Conservation (phyloP, 371 early-diverging fungal species). For the Mortierella sp. region DNA sequence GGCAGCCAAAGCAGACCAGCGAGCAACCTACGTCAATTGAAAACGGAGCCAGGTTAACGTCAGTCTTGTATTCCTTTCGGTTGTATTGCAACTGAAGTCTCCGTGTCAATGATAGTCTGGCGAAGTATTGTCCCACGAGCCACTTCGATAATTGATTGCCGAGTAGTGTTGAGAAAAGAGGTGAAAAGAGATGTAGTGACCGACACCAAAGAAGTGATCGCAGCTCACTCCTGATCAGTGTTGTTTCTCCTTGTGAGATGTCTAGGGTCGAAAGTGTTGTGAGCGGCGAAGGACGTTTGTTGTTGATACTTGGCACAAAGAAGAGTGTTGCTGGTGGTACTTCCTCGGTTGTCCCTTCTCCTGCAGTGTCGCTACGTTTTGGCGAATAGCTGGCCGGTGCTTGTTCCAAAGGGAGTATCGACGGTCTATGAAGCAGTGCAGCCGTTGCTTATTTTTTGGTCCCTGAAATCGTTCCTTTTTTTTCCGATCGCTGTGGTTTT, state of each 20-base stretch:
- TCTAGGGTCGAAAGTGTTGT: background rate
- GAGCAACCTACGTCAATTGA: conserved; percentile 70
- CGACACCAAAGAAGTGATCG: background rate
- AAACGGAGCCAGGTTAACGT: background rate
- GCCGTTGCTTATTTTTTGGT: background rate
- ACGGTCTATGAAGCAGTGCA: background rate
- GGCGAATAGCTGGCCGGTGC: background rate
- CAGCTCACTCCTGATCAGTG: background rate
- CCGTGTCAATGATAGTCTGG: background rate
- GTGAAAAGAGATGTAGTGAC: background rate
- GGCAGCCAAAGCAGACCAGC: conserved; percentile 81
- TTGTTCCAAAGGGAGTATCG: background rate
- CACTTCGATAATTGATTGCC: background rate
- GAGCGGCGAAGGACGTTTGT: background rate
- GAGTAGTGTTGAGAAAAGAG: background rate
- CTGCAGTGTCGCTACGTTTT: background rate
- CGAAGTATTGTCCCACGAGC: background rate
- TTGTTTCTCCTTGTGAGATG: background rate
- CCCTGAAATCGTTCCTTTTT: conserved; percentile 12
- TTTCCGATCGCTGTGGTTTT: conserved; percentile 8
- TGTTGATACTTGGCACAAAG: background rate
- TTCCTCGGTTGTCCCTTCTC: background rate
- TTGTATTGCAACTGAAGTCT: background rate
- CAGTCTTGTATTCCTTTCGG: background rate
- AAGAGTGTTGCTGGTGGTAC: background rate